phyloP scores from a whole-genome alignment of 164 flowering plant genomes.

The Nymphaea colorata region DNA sequence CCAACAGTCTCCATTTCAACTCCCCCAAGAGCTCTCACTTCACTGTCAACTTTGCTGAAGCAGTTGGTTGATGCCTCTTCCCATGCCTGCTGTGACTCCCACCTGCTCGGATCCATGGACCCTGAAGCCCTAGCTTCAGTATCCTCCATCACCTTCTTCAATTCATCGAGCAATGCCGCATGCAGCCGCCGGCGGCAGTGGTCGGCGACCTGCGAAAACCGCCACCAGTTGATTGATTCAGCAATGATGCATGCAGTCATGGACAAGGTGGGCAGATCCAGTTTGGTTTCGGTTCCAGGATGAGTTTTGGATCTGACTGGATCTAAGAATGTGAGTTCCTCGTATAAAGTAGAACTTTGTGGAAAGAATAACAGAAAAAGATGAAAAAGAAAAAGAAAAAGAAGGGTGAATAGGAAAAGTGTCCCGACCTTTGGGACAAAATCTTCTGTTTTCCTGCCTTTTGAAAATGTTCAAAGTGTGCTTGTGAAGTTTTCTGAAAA shows the following conservation, averaged over 20 bases:
- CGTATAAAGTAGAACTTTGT: too few species aligned
- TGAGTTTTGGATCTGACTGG: too few species aligned
- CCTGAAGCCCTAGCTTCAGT: constrained; percentile 9
- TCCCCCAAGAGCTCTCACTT: constrained; percentile 52
- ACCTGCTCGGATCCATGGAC: constrained; percentile 27
- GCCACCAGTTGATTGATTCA: background rate
- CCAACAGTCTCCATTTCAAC: constrained; percentile 84
- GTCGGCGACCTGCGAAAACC: constrained; percentile 46
- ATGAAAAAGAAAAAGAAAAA: too few species aligned
- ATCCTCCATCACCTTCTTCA: constrained; percentile 18
- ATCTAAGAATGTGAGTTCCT: too few species aligned
- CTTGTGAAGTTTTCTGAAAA: too few species aligned
- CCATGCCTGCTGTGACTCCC: constrained; percentile 65
- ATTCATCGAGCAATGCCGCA: constrained; percentile 53
- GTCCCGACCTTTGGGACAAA: too few species aligned
- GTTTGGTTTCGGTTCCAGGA: too few species aligned
- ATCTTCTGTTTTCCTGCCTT: too few species aligned
- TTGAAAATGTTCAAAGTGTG: too few species aligned
- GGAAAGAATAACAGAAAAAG: too few species aligned
- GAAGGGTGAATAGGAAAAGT: too few species aligned
- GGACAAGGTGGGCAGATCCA: background rate
- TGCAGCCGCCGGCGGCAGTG: constrained; percentile 63
- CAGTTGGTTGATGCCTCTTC: constrained; percentile 31
- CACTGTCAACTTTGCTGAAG: constrained; percentile 16
- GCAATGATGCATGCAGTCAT: background rate